A percentile compares a stretch with the other conserved stretches of the same genome.
Evolutionary conservation across 345 rosid species (phyloP).

Genomic region (Trapa bicornis): DNA sequence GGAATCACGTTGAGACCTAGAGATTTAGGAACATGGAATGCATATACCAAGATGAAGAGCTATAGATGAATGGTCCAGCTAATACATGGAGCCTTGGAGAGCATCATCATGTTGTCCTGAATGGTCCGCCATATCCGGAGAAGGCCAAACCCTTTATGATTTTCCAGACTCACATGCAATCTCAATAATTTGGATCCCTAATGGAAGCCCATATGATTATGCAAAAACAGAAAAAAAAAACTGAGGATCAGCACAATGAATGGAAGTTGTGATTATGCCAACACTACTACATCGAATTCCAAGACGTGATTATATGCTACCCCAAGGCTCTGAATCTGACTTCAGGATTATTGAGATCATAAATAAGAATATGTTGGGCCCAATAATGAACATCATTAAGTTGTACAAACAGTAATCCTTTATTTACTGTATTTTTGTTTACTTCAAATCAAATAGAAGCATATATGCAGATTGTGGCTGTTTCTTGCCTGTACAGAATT

Average conservation of each 20-base stretch:
- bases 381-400: neutral
- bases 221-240: too few relatives aligned
- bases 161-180: too few relatives aligned
- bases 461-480: neutral
- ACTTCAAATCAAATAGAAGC: neutral
- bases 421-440: too few relatives aligned
- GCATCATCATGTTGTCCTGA: neutral
- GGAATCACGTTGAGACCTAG: too few relatives aligned
- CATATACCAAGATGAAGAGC: neutral
- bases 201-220: too few relatives aligned
- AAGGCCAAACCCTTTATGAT: too few relatives aligned
- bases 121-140: neutral
- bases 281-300: too few relatives aligned
- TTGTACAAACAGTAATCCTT: too few relatives aligned
- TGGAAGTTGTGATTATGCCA: too few relatives aligned
- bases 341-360: neutral
- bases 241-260: too few relatives aligned
- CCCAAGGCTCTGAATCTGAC: conserved; percentile 31
- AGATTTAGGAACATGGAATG: neutral
- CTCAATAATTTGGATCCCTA: neutral
- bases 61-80: neutral
- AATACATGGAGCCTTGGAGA: neutral
- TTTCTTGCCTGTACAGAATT: neutral
- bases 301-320: conserved; percentile 19
- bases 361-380: neutral